Conservation (phyloP, 75 land plant genomes). For the Azolla pinnata region DNA sequence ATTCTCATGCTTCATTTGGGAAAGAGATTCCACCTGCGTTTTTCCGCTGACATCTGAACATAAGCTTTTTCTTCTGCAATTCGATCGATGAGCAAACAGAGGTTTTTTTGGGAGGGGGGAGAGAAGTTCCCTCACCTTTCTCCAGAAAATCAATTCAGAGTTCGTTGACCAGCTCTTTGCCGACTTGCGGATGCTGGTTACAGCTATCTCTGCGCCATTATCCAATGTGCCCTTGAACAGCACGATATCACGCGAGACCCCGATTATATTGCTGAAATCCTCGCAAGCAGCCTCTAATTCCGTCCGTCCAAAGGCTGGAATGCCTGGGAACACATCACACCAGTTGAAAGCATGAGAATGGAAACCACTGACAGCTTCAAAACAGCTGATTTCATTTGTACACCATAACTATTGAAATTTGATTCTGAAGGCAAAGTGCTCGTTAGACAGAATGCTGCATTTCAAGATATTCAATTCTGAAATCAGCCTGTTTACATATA, state of each 20-base stretch:
- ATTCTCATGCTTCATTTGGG: conserved; percentile 73
- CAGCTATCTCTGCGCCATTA: conserved; percentile 70
- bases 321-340: conserved; percentile 33
- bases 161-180: conserved; percentile 45
- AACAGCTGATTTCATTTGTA: too few species aligned
- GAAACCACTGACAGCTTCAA: background rate
- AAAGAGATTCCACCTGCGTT: conserved; percentile 43
- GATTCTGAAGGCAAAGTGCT: too few species aligned
- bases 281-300: conserved; percentile 74
- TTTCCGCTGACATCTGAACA: too few species aligned
- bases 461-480: too few species aligned
- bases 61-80: too few species aligned
- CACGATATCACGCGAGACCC: conserved; percentile 44
- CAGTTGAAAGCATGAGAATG: background rate
- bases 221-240: conserved; percentile 75
- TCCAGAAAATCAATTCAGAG: conserved; percentile 46
- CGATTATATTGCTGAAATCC: conserved; percentile 85
- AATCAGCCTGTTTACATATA: too few species aligned
- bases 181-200: conserved; percentile 29
- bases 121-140: conserved; percentile 32
- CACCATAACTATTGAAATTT: too few species aligned
- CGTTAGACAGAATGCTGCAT: too few species aligned
- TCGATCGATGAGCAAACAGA: too few species aligned
- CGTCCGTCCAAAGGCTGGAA: conserved; percentile 45
- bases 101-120: background rate